A percentile compares a stretch with the other conserved stretches of the same genome.
Conservation (phyloP, 2,329 filamentous ascomycete genomes). For the Cladosporium sp. region DNA sequence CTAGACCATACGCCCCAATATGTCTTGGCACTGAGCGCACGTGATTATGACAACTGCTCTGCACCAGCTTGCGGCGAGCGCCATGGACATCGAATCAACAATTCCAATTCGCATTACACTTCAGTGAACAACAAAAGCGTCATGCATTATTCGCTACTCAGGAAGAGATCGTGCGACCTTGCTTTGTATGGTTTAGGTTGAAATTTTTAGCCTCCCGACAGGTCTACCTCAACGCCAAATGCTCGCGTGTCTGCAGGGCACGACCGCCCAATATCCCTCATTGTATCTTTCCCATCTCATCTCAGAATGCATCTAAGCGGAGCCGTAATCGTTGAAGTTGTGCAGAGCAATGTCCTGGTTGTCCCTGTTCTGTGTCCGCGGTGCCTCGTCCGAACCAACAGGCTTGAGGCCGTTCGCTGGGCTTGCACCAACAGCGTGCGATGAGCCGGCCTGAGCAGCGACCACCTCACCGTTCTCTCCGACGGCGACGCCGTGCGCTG, state of each 20-base stretch:
- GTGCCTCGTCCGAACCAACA: slow-evolving; percentile 13
- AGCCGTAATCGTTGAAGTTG: slow-evolving; percentile 42
- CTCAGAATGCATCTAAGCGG: neutral
- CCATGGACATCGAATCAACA: too few species aligned
- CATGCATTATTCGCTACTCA: too few species aligned
- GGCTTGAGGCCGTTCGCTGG: slow-evolving; percentile 15
- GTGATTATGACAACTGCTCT: too few species aligned
- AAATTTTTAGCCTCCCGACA: neutral
- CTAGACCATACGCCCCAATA: too few species aligned
- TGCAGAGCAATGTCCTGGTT: slow-evolving; percentile 52
- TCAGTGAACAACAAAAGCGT: too few species aligned
- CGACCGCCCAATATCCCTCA: neutral
- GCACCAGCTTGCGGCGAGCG: too few species aligned
- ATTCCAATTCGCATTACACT: too few species aligned
- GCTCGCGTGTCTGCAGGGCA: too few species aligned
- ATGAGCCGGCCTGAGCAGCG: slow-evolving; percentile 27
- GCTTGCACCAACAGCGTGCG: slow-evolving; percentile 5
- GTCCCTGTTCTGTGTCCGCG: slow-evolving; percentile 20
- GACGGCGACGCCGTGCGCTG: slow-evolving; percentile 55
- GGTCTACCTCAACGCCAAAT: neutral
- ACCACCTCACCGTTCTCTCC: slow-evolving; percentile 52
- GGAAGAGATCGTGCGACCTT: too few species aligned
- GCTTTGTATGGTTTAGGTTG: too few species aligned
- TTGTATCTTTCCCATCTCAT: neutral
- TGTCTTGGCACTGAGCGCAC: too few species aligned